A percentile compares a stretch with the other conserved stretches of the same genome.
phyloP scores from a whole-genome alignment of 202 grass and related monocot genomes.

The Schoenoplectus triqueter region DNA sequence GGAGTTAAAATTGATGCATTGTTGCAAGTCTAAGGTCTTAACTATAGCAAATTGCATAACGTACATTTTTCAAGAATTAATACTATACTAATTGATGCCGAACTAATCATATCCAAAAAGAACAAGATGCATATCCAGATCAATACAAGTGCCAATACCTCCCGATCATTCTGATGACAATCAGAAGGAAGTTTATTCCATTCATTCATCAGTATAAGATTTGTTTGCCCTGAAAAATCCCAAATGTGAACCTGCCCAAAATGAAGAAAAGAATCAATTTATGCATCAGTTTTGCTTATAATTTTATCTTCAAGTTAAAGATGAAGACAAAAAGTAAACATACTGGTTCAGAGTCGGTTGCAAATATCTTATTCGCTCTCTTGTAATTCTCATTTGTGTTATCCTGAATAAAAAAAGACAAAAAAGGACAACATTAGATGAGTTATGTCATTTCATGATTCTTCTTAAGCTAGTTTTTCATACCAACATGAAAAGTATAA shows the following conservation, averaged over 20 bases:
- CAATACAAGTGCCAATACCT: constrained; percentile 52
- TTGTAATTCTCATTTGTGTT: constrained; percentile 90
- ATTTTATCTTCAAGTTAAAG: constrained; percentile 41
- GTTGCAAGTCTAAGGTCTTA: neutral
- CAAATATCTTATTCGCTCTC: constrained; percentile 88
- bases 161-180: constrained; percentile 73
- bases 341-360: constrained; percentile 83
- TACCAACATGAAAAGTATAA: constrained; percentile 40
- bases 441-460: neutral
- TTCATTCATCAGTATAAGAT: constrained; percentile 98
- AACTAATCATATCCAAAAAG: constrained; percentile 4
- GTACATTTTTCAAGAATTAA: constrained; percentile 33
- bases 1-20: constrained; percentile 4
- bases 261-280: constrained; percentile 55
- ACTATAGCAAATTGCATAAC: constrained; percentile 5
- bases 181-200: constrained; percentile 77
- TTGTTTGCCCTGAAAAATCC: constrained; percentile 99
- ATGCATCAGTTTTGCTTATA: constrained; percentile 48
- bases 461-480: constrained; percentile 23
- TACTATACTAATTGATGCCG: constrained; percentile 22
- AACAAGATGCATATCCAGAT: constrained; percentile 18
- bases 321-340: constrained; percentile 45
- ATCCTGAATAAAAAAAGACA: constrained; percentile 68
- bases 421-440: constrained; percentile 23
- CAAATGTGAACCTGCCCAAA: constrained; percentile 89